Conservation (phyloP, 176 grass and related monocot species). For the Aechmea fasciata region DNA sequence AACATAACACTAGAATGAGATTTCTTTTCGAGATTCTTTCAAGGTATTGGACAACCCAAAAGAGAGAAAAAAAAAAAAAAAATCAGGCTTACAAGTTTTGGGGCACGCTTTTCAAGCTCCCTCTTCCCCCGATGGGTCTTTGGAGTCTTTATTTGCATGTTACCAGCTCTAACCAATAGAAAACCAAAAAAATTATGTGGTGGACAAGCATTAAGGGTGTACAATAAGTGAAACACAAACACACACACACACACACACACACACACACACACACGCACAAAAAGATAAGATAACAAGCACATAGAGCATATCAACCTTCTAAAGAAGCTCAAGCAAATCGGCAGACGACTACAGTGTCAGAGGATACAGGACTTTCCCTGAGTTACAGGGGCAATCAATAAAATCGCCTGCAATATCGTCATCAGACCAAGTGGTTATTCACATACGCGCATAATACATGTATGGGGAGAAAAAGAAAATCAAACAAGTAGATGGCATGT, state of each 20-base stretch:
- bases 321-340: background rate
- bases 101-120: slow-evolving; percentile 62
- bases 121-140: slow-evolving; percentile 50
- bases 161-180: background rate
- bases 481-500: too few species aligned
- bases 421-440: too few species aligned
- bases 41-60: background rate
- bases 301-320: background rate
- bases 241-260: too few species aligned
- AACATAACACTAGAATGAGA: background rate
- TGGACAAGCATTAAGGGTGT: background rate
- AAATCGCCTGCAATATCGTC: too few species aligned
- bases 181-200: background rate
- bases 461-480: too few species aligned
- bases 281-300: background rate
- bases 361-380: too few species aligned
- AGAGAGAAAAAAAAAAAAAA: background rate
- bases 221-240: background rate
- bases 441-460: too few species aligned
- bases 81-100: slow-evolving; percentile 56
- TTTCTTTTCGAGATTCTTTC: background rate
- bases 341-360: too few species aligned
- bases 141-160: slow-evolving; percentile 48
- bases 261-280: background rate
- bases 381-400: too few species aligned